Percentiles rank a stretch among this genome's conserved stretches.
Conservation (phyloP, 139 green algal species). For the Coccomyxa sp. region DNA sequence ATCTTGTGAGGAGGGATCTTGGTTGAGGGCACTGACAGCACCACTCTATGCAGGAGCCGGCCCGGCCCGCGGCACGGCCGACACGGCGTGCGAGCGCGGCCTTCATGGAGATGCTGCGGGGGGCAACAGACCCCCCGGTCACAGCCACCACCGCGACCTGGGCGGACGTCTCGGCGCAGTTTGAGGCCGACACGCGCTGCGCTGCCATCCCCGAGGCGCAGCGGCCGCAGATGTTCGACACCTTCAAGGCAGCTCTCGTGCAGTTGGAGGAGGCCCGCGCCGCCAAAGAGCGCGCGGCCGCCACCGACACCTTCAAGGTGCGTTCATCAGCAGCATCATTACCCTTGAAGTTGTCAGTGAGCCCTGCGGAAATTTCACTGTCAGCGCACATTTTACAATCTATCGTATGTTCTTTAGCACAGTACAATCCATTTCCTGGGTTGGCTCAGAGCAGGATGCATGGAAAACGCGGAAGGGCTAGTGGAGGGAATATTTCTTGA, state of each 20-base stretch:
- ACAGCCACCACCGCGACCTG: constrained; percentile 16
- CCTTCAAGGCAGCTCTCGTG: constrained; percentile 29
- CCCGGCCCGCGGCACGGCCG: not conserved
- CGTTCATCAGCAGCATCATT: not conserved
- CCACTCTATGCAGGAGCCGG: no score
- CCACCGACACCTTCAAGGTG: constrained; percentile 21
- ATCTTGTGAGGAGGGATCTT: no score
- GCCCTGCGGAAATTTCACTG: not conserved
- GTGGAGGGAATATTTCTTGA: no score
- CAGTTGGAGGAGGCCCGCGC: constrained; percentile 19
- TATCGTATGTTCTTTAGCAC: not conserved
- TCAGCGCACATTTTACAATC: not conserved
- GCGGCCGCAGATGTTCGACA: constrained; percentile 35
- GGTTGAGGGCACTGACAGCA: no score
- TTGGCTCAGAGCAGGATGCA: not conserved
- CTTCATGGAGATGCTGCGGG: constrained; percentile 38
- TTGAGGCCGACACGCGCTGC: constrained; percentile 10
- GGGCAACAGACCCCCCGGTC: constrained; percentile 5
- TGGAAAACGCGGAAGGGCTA: no score
- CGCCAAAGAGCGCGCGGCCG: not conserved
- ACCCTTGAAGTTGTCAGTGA: not conserved
- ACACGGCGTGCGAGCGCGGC: not conserved
- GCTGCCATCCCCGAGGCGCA: constrained; percentile 10
- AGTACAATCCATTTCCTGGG: not conserved
- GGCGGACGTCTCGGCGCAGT: not conserved